Evolutionary conservation across 1,139 yeast species (phyloP).

Genomic region (Suhomyces taliae): DNA sequence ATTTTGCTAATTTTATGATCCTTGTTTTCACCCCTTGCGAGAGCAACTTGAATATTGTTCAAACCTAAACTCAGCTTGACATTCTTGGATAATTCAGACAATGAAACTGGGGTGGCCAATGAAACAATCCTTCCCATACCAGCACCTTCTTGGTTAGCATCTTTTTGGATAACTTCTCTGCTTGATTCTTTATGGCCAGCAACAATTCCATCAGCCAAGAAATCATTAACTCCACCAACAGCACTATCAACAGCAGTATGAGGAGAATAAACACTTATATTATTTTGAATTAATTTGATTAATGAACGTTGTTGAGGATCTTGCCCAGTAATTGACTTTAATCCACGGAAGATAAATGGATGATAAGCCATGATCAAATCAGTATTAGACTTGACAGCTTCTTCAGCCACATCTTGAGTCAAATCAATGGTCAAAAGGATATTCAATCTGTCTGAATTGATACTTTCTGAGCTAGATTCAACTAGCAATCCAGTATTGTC

Average conservation of each 20-base stretch:
- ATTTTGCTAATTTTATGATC: slow-evolving; percentile 43
- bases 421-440: slow-evolving; percentile 81
- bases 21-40: slow-evolving; percentile 31
- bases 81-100: slow-evolving; percentile 48
- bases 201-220: slow-evolving; percentile 69
- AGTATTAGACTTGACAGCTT: slow-evolving; percentile 59
- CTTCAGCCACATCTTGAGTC: slow-evolving; percentile 80
- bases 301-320: slow-evolving; percentile 85
- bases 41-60: slow-evolving; percentile 63
- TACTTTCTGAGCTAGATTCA: slow-evolving; percentile 49
- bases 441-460: slow-evolving; percentile 27
- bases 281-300: slow-evolving; percentile 67
- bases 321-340: slow-evolving; percentile 65
- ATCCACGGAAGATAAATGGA: slow-evolving; percentile 89
- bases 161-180: slow-evolving; percentile 31
- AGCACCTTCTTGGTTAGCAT: slow-evolving; percentile 40
- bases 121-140: slow-evolving; percentile 84
- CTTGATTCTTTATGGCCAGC: slow-evolving; percentile 21
- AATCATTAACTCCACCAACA: slow-evolving; percentile 87
- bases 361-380: slow-evolving; percentile 82
- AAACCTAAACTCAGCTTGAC: slow-evolving; percentile 59
- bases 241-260: slow-evolving; percentile 98
- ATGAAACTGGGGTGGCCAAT: slow-evolving; percentile 42
- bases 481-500: slow-evolving; percentile 90
- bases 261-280: slow-evolving; percentile 87